Evolutionary conservation across 108 stramenopile genomes (phyloP).

Genomic region (Nitzschia sp.): DNA sequence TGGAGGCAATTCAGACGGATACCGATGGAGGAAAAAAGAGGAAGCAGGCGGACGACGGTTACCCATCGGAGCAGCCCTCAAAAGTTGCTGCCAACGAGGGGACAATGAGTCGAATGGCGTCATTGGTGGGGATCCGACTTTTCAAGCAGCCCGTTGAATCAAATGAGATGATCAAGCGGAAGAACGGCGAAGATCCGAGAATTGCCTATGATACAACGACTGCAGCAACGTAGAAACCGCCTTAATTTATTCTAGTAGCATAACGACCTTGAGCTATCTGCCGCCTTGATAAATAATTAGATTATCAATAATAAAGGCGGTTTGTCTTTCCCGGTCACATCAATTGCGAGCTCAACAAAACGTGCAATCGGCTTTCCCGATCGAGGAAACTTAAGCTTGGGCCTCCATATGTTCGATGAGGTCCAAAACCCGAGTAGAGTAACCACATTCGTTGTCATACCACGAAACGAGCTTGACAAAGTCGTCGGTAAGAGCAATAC

Average conservation of each 20-base stretch:
- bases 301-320: too few relatives aligned
- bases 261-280: too few relatives aligned
- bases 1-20: neutral
- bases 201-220: neutral
- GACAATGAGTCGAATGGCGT: neutral
- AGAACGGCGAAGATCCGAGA: neutral
- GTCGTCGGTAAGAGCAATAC: slow-evolving; percentile 95
- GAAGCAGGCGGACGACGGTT: neutral
- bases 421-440: slow-evolving; percentile 90
- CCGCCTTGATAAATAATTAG: too few relatives aligned
- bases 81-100: neutral
- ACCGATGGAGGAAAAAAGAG: neutral
- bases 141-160: neutral
- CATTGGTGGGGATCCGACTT: neutral
- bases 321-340: too few relatives aligned
- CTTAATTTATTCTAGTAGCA: too few relatives aligned
- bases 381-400: slow-evolving; percentile 16
- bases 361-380: too few relatives aligned
- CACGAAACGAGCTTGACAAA: slow-evolving; percentile 99
- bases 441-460: slow-evolving; percentile 99
- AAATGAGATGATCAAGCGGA: neutral
- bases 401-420: slow-evolving; percentile 94
- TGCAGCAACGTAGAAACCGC: too few relatives aligned
- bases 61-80: neutral
- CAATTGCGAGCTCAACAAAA: too few relatives aligned